Evolutionary conservation across 1,284 basidiomycete genomes (phyloP), one percentile per base, ranked within the genome.

Genomic region (Leccinum pachyderme): DNA sequence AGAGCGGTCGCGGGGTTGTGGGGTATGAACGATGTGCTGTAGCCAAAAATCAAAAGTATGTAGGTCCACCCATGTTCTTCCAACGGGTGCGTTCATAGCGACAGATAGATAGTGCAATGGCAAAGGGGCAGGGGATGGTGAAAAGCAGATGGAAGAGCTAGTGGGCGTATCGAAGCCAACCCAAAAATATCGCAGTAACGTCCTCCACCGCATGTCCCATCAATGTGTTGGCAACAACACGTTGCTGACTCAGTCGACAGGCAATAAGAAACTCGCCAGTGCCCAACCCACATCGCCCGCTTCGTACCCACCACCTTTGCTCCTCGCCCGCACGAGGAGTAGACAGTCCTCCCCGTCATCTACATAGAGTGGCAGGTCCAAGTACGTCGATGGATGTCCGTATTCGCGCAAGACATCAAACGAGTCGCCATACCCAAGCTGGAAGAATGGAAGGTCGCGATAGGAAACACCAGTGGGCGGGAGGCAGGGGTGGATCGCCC

Each of bases 261-360:
- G 88, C 31, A 86, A 75, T 65, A 91, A 71, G 69, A 90, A 91
- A 68, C 89, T 91, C 31, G 89, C 89, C 56, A 91, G 68, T 1
- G 83, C 84, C 87, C 89, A 91, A 0, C 89, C 89, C n/a, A 89
- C 76, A 7, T 79, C 74, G 7, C 81, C 79, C 6, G 57, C 35
- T 3, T 70, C 67, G 31, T 63, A 56, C 59, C 56, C 61, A 57
- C 57, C 44, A 4, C 67, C 57, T 37, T 64, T 67, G 31, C 49
- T 46, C 13, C 68, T 70, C 65, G 84, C 80, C 49, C 86, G 68
- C 51, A 76, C 78, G 32, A 91, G 77, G 52, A 91, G 72, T 59
- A 92, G 71, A 71, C 87, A 90, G 61, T 91, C 89, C 61, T 89
- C 89, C 8, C 89, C 87, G 50, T 90, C 87, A 61, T 90, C 88